These are phyloP conservation scores for Seminavis robusta DNA, from an alignment of 108 stramenopile species.

Conservation along the genomic window DNA sequence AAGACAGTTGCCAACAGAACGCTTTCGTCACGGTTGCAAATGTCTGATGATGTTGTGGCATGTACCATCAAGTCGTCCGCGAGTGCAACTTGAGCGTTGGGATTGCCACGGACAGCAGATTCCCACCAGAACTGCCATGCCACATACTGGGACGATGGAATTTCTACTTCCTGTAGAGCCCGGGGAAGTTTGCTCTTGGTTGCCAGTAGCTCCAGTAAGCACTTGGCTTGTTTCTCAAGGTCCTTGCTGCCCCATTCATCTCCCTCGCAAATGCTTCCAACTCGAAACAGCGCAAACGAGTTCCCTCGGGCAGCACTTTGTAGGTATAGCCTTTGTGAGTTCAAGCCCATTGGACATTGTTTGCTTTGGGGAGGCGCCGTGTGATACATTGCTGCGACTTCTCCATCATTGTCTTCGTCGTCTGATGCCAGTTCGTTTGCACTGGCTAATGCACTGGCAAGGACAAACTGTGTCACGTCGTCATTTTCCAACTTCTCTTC, in stretches of 20 bases:
- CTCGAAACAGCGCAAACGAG: slow-evolving; percentile 49
- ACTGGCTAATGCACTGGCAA: slow-evolving; percentile 50
- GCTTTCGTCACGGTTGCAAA: slow-evolving; percentile 17
- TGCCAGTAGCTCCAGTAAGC: slow-evolving; percentile 4
- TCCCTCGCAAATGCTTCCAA: slow-evolving; percentile 54
- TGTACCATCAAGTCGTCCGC: slow-evolving; percentile 56
- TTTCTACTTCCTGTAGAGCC: neutral
- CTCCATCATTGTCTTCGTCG: neutral
- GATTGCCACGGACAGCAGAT: slow-evolving; percentile 49
- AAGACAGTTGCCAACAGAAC: slow-evolving; percentile 37
- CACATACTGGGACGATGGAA: slow-evolving; percentile 8
- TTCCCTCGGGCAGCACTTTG: slow-evolving; percentile 54
- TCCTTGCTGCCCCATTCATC: slow-evolving; percentile 2
- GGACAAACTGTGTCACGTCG: slow-evolving; percentile 63
- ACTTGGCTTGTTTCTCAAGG: slow-evolving; percentile 10
- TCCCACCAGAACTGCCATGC: slow-evolving; percentile 54
- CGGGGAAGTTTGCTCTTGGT: slow-evolving; percentile 1
- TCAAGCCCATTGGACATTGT: no score
- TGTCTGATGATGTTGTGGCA: slow-evolving; percentile 3
- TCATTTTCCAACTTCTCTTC: slow-evolving; percentile 14
- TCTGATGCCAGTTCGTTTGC: neutral
- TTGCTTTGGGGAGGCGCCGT: neutral
- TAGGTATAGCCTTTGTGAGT: slow-evolving; percentile 40
- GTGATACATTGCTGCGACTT: neutral
- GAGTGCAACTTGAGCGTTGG: slow-evolving; percentile 48